Conservation (phyloP, 495 filamentous ascomycete genomes). For the Darksidea phi region DNA sequence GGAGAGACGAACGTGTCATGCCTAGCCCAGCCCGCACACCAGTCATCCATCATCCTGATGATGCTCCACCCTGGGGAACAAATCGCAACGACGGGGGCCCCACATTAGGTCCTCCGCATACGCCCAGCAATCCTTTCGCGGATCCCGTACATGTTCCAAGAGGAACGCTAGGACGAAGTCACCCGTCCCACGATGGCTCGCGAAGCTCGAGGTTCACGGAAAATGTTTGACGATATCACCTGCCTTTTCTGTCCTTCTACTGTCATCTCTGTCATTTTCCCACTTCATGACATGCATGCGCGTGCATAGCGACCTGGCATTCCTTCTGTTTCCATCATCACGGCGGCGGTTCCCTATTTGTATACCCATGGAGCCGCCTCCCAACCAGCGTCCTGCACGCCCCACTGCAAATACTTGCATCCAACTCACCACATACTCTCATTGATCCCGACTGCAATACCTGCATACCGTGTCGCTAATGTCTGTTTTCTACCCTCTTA, state of each 20-base stretch:
- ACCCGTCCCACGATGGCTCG: constrained; percentile 56
- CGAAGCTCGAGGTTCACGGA: constrained; percentile 59
- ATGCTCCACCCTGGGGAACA: constrained; percentile 37
- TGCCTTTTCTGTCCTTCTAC: constrained; percentile 12
- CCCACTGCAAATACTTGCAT: neutral
- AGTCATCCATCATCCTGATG: constrained; percentile 45
- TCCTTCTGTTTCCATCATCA: constrained; percentile 12
- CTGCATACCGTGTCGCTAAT: neutral
- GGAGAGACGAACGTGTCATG: constrained; percentile 41
- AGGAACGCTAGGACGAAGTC: constrained; percentile 55
- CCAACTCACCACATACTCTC: neutral
- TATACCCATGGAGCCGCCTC: constrained; percentile 7
- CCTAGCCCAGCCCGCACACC: constrained; percentile 55
- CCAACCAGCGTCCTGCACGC: neutral
- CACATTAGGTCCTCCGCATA: constrained; percentile 18
- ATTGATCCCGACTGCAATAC: neutral
- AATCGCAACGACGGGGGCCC: constrained; percentile 19
- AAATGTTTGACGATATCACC: constrained; percentile 25
- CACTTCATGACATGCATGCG: constrained; percentile 10
- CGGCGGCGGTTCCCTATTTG: constrained; percentile 3
- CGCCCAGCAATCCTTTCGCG: constrained; percentile 4
- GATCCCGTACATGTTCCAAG: constrained; percentile 26
- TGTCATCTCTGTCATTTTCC: constrained; percentile 14
- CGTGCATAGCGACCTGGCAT: constrained; percentile 10
- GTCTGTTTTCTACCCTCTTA: constrained; percentile 1